Base-by-base conservation (phyloP, 2,329 filamentous ascomycete species). In the Dothideomycetes sp. region DNA sequence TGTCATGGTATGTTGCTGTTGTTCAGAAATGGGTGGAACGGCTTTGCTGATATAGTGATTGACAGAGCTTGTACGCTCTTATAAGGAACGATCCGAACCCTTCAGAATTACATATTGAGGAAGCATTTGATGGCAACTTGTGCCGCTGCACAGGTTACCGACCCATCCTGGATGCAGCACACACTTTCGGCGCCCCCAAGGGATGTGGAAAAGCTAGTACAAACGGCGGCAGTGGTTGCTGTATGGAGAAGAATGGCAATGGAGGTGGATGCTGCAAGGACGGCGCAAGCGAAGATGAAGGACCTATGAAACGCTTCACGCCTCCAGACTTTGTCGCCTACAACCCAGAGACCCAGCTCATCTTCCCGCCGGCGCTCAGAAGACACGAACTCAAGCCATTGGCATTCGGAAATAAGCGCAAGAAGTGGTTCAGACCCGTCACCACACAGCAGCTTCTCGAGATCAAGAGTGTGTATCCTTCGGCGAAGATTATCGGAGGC, bases 121-220 rank as follows among this genome's bases (percentile, higher is more conserved):
- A 96, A 63, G 88, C 89, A 0, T 96, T 96, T 53, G 91, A 98
- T 59, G 91, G 91, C 0, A 98, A 98, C 49, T 65, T 96, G 19
- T 98, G 91, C 57, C 77, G 91, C 38, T 98, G 91, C 61, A 98
- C 91, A 0, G 91, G 91, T 4, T 98, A 98, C 56, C 71, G 88
- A 38, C 86, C 91, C 0, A 96, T 98, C 41, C 66, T 96, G 2
- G 89, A 96, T 58, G 89, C 89, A 5, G 91, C 91, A 2, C 86
- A 93, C 52, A 91, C 84, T 1, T 96, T 96, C 59, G 84, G 77
- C 51, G 65, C 68, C 19, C 68, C 72, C 19, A 68, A 63, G 19
- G 62, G 61, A 8, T 80, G 76, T 51, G 70, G 67, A 7, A 76
- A 73, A 51, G 60, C 72, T 5, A 68, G 59, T 32, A 60, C 63